A percentile compares a stretch with the other conserved stretches of the same genome.
These are phyloP conservation scores for Zygnema cylindricum DNA, from an alignment of 139 green algal species.

Conservation along the genomic window DNA sequence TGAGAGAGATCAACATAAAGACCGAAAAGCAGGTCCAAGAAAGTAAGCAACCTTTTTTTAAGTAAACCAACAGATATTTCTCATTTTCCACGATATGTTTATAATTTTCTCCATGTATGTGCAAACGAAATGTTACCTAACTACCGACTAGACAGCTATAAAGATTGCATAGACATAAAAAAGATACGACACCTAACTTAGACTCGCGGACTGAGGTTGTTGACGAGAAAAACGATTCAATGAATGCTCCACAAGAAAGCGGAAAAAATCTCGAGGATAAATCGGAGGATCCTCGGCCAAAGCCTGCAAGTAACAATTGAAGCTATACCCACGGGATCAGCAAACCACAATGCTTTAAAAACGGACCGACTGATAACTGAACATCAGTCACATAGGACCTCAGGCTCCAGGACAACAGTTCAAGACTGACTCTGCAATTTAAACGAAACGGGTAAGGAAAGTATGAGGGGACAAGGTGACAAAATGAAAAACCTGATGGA, in stretches of 20 bases:
- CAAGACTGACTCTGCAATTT: not conserved
- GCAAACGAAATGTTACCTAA: not conserved
- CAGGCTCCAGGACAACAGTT: not conserved
- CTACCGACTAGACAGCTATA: not conserved
- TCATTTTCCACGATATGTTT: not conserved
- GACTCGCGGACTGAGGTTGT: not conserved
- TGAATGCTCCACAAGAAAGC: constrained; percentile 31
- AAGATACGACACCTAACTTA: not conserved
- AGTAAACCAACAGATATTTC: not conserved
- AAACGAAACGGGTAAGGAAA: not conserved
- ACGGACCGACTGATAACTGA: not conserved
- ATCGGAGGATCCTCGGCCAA: constrained; percentile 35
- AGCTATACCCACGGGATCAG: not conserved
- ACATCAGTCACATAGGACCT: not conserved
- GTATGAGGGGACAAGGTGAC: not conserved
- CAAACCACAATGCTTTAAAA: not conserved
- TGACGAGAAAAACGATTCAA: not conserved
- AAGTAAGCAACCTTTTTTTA: too few relatives aligned
- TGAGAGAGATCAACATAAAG: not conserved
- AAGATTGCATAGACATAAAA: not conserved
- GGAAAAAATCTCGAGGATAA: constrained; percentile 41
- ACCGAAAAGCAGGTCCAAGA: too few relatives aligned
- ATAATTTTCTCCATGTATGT: not conserved
- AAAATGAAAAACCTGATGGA: constrained; percentile 63
- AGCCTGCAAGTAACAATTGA: constrained; percentile 20